Conservation (phyloP, 176 grass and related monocot genomes). For the Cenchrus americanus region DNA sequence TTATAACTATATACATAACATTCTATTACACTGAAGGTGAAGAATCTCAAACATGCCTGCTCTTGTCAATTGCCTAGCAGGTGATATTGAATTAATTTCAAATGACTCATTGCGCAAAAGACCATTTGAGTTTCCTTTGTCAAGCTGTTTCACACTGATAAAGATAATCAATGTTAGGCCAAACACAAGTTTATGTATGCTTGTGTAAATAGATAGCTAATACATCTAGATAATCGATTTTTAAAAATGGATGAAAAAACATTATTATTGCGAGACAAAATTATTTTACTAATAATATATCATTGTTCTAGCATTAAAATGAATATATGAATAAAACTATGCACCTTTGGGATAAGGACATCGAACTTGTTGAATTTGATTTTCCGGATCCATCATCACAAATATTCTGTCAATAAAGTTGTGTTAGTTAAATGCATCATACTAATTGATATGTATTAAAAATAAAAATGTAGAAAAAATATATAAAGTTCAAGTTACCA, state of each 20-base stretch:
- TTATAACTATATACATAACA: neutral
- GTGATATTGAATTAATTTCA: slow-evolving; percentile 40
- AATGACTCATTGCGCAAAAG: slow-evolving; percentile 42
- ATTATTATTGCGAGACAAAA: too few species aligned
- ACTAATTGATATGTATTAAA: neutral
- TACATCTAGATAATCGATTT: too few species aligned
- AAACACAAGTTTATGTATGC: neutral
- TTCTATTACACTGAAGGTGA: slow-evolving; percentile 2
- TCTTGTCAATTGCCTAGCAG: slow-evolving; percentile 34
- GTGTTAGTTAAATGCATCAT: neutral
- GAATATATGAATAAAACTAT: neutral
- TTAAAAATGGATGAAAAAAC: too few species aligned
- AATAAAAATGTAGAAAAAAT: neutral
- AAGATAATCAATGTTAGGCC: slow-evolving; percentile 34
- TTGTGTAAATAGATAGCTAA: neutral
- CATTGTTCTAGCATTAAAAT: neutral
- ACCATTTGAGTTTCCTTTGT: slow-evolving; percentile 42
- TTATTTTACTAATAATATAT: too few species aligned
- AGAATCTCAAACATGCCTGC: slow-evolving; percentile 48
- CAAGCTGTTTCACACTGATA: slow-evolving; percentile 45
- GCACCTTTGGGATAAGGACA: slow-evolving; percentile 32
- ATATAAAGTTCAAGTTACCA: slow-evolving; percentile 30
- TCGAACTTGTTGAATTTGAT: slow-evolving; percentile 16
- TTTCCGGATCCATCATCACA: neutral
- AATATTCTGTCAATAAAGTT: slow-evolving; percentile 9